Base-by-base conservation (phyloP, 805 yeast genomes). In the Wickerhamomyces subpelliculosus region DNA sequence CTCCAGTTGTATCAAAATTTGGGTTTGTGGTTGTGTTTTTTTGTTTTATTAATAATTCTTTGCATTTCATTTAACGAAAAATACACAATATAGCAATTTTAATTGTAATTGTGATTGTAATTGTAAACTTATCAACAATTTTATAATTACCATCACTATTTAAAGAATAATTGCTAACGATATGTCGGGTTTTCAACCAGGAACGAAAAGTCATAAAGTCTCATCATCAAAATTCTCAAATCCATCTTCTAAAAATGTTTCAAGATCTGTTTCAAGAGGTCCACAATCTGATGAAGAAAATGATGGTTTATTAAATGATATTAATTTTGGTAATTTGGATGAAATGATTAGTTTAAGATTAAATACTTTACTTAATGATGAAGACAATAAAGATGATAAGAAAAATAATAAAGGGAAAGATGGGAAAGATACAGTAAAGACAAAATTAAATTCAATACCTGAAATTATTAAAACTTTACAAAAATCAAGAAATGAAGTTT, bases 261-360 rank as follows among this genome's bases (percentile, higher is more conserved):
- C 47, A 9, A 29, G 47, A 7, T 40, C 47, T 12, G 40, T 39
- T 2, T 44, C 47, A n/a, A 36, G 47, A 16, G 47, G 42, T 12
- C 40, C 41, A 13, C 18, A 25, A 19, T 34, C 32, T 13, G 44
- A 41, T 11, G 54, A 47, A 17, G 50, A 52, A 14, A 36, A 9
- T 4, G 34, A 44, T 19, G 53, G 50, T 27, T 38, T 47, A 24
- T 26, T 47, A 9, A 41, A 47, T 20, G 51, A 54, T 23, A 43
- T 53, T 31, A 46, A 41, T 20, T 50, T 51, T 32, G 54, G 48
- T 22, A 54, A 54, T 32, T 28, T 54, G 26, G 57, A 54, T 41
- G 55, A 52, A 35, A 32, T 46, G 32, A 44, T 52, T 21, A 45
- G 49, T 16, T 41, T 44, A 8, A 36, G 57, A 18, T 32, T 54